Evolutionary conservation across 2,329 filamentous ascomycete species (phyloP), one percentile per base, ranked within the genome.

Genomic region (Colletotrichum sp.): DNA sequence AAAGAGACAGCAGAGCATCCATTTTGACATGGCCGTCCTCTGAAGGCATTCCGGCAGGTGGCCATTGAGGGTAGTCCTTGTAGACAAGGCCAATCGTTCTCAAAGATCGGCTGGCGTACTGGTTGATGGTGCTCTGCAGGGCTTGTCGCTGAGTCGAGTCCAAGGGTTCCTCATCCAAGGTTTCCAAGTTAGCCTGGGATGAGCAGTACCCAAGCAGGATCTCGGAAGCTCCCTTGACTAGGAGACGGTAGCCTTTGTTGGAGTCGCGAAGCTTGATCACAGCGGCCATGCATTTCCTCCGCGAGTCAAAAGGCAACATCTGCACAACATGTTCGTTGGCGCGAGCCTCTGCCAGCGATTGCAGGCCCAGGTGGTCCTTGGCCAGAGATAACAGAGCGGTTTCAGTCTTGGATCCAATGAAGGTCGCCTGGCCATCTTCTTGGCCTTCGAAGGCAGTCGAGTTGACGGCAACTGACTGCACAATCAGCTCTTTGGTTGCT

Each of bases 81-180:
- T 94, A 95, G 7, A 94, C 88, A 76, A 96, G 87, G 21, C 90
- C 93, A 68, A 96, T 95, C 0, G 93, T 95, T 57, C 94, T 91
- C 15, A 96, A 88, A 18, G 93, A 95, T 47, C 89, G 85, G 18
- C 85, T 86, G 16, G 91, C 91, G 77, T 92, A 93, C 6, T 86
- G 85, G 66, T 89, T 87, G 76, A 93, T 93, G 69, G 90, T 82
- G 51, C 84, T 80, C 38, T 67, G 51, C 6, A 75, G 33, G 5
- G 55, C 66, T 31, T 65, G 34, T 24, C 43, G 21, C 47, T 75
- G 65, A 2, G 61, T 34, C 12, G 36, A 11, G 4, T 67, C 43
- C 31, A 74, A 33, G 11, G 64, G 29, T 8, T 62, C 64, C 15
- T 55, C 63, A 13, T 34, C 13, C 57, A 73, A 24, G 27, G 76